Base-by-base conservation (phyloP, 768 basidiomycete genomes). In the Pulveroboletus sp. region DNA sequence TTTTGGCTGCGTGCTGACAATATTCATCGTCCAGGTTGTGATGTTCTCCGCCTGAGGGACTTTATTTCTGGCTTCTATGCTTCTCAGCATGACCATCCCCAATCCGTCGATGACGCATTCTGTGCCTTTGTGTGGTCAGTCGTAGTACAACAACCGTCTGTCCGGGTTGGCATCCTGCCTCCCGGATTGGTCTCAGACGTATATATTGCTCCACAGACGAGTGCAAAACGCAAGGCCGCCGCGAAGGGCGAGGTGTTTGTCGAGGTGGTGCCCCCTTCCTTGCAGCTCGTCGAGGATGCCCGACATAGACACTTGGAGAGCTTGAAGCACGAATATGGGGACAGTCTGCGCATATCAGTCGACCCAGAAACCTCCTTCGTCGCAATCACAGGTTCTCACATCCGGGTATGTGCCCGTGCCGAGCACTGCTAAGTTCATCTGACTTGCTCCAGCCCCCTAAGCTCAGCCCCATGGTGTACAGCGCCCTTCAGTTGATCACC, bases 321-420 rank as follows among this genome's bases (percentile, higher is more conserved):
- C 31, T 69, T 92, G 51, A 71, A 74, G 39, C 55, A 68, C 40
- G 66, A 80, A 54, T 78, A 86, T 62, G 86, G 86, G 6, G 75
- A 81, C 46, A 68, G 71, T 2, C 67, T 94, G 35, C 76, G 92
- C 53, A 78, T 94, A 50, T 86, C 87, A 6, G 81, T 86, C 1
- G 83, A 89, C 53, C 77, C 83, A 9, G 81, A 87, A 57, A 81
- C 83, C 6, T 83, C 80, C 17, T 89, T 89, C 66, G 76, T 77
- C 35, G 87, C 89, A 6, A 78, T 94, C 38, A 93, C 89, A 14
- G 93, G 92, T 5, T 87, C 86, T 11, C 91, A 93, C 69, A 83
- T 85, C 47, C 75, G 85, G 56, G 92, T 93, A 56, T 38, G 84
- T 71, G 11, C 21, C 24, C 42, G 15, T 27, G 14, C 38, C 3